phyloP scores from a whole-genome alignment of 2,329 filamentous ascomycete species.

The Aschersonia sp. region DNA sequence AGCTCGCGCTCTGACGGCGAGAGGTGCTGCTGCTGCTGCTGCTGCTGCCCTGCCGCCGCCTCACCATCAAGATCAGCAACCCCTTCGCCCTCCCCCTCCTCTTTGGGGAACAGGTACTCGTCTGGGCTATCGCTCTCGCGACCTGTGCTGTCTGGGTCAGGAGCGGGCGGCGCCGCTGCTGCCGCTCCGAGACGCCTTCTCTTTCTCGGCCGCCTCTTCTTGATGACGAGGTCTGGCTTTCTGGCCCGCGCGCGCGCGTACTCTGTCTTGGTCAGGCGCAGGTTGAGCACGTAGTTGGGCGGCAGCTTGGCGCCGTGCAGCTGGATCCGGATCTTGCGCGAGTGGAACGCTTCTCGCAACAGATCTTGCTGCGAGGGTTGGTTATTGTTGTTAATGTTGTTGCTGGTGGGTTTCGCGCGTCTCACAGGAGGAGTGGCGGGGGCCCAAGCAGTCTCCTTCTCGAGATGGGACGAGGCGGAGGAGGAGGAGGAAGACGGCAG shows the following conservation, averaged over 20 bases:
- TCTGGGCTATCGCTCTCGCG: constrained; percentile 2
- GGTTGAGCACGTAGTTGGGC: constrained; percentile 34
- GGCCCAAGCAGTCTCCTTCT: no score
- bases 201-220: constrained; percentile 3
- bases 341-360: constrained; percentile 34
- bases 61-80: no score
- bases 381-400: neutral
- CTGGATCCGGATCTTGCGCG: constrained; percentile 40
- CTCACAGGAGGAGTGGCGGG: no score
- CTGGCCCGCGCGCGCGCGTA: constrained; percentile 18
- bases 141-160: constrained; percentile 7
- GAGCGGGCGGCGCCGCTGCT: neutral
- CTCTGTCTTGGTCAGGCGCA: constrained; percentile 34
- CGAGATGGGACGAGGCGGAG: no score
- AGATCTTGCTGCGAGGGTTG: constrained; percentile 26
- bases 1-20: constrained; percentile 25
- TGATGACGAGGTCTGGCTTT: no score
- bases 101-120: no score
- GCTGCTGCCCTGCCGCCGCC: constrained; percentile 1
- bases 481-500: no score
- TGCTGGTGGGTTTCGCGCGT: no score
- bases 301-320: constrained; percentile 40
- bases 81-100: no score
- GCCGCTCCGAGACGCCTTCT: neutral
- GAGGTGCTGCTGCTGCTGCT: constrained; percentile 3